These are phyloP conservation scores for Boletellus ananas DNA, from an alignment of 768 basidiomycete species.

Conservation along the genomic window DNA sequence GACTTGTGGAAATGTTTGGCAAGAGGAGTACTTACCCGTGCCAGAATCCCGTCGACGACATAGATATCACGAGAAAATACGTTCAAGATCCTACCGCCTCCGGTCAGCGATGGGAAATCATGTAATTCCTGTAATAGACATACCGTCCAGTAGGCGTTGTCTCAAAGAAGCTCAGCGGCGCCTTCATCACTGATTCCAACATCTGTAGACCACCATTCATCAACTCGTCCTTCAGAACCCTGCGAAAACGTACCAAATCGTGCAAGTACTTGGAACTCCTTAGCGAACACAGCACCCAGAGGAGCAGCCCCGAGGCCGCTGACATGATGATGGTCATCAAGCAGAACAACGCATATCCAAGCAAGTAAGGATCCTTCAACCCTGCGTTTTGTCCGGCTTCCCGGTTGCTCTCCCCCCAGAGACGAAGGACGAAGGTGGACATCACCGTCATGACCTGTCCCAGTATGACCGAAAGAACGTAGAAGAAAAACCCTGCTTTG, in stretches of 20 bases:
- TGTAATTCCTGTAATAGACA: conserved; percentile 8
- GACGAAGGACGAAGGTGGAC: conserved; percentile 64
- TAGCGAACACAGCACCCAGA: conserved; percentile 77
- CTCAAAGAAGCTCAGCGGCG: conserved; percentile 88
- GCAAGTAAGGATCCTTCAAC: conserved; percentile 51
- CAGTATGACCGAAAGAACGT: conserved; percentile 49
- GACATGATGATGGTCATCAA: conserved; percentile 52
- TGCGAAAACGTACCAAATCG: conserved; percentile 52
- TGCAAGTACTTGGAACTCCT: conserved; percentile 73
- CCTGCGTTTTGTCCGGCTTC: conserved; percentile 53
- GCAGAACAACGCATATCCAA: conserved; percentile 67
- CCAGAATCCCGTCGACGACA: conserved; percentile 80
- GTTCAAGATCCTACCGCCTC: conserved; percentile 65
- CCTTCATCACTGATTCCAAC: conserved; percentile 74
- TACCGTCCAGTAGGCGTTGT: conserved; percentile 81
- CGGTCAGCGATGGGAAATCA: not conserved
- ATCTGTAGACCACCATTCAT: conserved; percentile 44
- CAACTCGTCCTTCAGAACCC: not conserved
- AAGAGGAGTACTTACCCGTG: conserved; percentile 40
- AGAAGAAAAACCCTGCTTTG: conserved; percentile 62
- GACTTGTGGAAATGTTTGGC: not conserved
- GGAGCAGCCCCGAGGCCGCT: conserved; percentile 54
- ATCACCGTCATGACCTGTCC: conserved; percentile 60
- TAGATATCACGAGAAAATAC: conserved; percentile 88
- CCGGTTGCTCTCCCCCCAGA: conserved; percentile 80